Conservation (phyloP, 176 grass and related monocot species). For the Canna indica region DNA sequence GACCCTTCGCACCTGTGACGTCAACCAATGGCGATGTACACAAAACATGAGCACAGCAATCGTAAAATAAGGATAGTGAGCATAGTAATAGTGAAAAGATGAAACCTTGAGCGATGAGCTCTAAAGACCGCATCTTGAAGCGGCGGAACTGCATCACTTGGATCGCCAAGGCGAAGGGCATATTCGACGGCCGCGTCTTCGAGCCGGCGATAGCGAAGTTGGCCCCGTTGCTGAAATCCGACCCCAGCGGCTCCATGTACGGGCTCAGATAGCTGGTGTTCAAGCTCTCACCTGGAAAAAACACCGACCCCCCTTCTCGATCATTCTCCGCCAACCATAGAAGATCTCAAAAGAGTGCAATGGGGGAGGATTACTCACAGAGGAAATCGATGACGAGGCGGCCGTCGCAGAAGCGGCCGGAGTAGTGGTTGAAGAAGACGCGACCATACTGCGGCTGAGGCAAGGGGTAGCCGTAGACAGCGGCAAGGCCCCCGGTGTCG, state of each 20-base stretch:
- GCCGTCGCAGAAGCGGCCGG: constrained; percentile 72
- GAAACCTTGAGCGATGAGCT: constrained; percentile 35
- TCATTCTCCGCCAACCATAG: no score
- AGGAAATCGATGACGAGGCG: constrained; percentile 85
- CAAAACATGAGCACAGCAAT: background rate
- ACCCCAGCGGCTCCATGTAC: constrained; percentile 42
- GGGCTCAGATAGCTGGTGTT: constrained; percentile 41
- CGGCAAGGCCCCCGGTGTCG: constrained; percentile 66
- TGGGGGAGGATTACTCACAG: constrained; percentile 31
- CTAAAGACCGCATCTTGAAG: constrained; percentile 44
- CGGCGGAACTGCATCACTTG: constrained; percentile 53
- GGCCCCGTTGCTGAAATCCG: constrained; percentile 53
- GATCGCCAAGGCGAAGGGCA: constrained; percentile 46
- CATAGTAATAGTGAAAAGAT: background rate
- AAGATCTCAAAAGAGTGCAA: background rate
- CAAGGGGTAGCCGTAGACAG: constrained; percentile 36
- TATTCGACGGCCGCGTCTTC: constrained; percentile 31
- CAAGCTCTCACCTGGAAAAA: constrained; percentile 48
- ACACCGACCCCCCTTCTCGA: background rate
- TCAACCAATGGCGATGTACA: background rate
- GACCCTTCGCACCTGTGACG: constrained; percentile 29
- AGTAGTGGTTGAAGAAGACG: constrained; percentile 55
- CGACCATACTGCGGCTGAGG: constrained; percentile 48
- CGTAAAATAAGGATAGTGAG: no score
- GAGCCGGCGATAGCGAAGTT: constrained; percentile 69